phyloP scores from a whole-genome alignment of 2,329 filamentous ascomycete genomes.

The Coleophoma eucalyptorum region DNA sequence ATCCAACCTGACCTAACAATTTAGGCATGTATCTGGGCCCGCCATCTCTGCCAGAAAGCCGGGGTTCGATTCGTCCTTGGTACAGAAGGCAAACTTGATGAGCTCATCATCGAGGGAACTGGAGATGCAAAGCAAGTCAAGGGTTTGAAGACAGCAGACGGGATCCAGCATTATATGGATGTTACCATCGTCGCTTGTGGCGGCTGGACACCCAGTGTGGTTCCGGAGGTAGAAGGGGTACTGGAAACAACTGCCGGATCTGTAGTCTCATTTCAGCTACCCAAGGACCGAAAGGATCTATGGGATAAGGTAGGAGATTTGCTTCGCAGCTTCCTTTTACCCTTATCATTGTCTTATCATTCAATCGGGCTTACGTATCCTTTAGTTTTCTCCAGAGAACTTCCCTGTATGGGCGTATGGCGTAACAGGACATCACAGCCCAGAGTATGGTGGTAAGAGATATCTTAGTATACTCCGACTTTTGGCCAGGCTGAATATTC shows the following conservation, averaged over 20 bases:
- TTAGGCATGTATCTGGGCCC: slow-evolving; percentile 1
- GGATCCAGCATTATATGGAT: slow-evolving; percentile 16
- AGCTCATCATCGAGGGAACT: slow-evolving; percentile 2
- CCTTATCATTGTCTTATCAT: background rate
- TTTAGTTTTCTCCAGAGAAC: slow-evolving; percentile 26
- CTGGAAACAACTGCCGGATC: slow-evolving; percentile 35
- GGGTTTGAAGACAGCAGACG: slow-evolving; percentile 26
- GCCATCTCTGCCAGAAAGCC: slow-evolving; percentile 4
- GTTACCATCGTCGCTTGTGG: slow-evolving; percentile 24
- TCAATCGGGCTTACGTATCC: background rate
- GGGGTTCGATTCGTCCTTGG: slow-evolving; percentile 26
- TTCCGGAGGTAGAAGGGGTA: slow-evolving; percentile 23
- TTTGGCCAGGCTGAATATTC: background rate
- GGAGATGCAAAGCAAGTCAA: slow-evolving; percentile 11
- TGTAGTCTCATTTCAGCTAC: slow-evolving; percentile 30
- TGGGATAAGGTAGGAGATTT: background rate
- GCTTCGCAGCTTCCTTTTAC: background rate
- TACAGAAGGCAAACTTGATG: slow-evolving; percentile 13
- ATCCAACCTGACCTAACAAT: background rate
- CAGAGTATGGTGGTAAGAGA: background rate
- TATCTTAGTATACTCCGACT: background rate
- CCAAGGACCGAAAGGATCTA: background rate
- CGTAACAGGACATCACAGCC: background rate
- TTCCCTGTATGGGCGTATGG: slow-evolving; percentile 26
- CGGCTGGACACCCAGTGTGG: slow-evolving; percentile 25